Percentiles rank a stretch among this genome's conserved stretches.
phyloP scores from a whole-genome alignment of 2,329 filamentous ascomycete species.

The Penicillium sp. region DNA sequence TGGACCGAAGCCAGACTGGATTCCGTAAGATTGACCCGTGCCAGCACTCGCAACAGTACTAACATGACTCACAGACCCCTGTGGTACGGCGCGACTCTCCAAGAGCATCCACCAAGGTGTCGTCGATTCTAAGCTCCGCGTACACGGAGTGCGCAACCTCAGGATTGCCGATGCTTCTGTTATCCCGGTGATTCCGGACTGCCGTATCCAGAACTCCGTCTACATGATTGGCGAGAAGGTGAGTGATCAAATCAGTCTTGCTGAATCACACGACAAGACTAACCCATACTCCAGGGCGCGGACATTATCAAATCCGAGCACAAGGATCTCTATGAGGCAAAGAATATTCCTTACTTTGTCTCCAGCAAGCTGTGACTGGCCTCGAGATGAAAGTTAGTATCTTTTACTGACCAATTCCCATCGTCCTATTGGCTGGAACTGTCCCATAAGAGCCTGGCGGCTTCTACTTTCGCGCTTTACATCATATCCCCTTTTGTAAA shows the following conservation, averaged over 20 bases:
- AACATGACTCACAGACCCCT: conserved; percentile 38
- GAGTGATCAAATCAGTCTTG: neutral
- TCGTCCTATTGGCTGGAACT: too few species aligned
- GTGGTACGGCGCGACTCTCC: conserved; percentile 56
- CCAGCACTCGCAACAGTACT: neutral
- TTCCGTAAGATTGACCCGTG: conserved; percentile 28
- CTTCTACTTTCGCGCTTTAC: too few species aligned
- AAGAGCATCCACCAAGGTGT: conserved; percentile 55
- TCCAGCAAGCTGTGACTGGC: conserved; percentile 16
- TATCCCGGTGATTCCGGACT: conserved; percentile 57
- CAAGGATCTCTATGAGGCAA: conserved; percentile 24
- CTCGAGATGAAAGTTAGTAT: neutral
- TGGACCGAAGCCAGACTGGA: conserved; percentile 59
- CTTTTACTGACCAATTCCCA: too few species aligned
- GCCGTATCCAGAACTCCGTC: conserved; percentile 28
- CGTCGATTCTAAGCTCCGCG: conserved; percentile 53
- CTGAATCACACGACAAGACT: neutral
- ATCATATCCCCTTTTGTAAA: too few species aligned
- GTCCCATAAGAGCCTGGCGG: too few species aligned
- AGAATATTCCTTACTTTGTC: conserved; percentile 23
- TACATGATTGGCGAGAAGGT: conserved; percentile 61
- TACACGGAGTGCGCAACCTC: conserved; percentile 56
- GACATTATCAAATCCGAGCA: conserved; percentile 30
- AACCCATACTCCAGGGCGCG: conserved; percentile 21
- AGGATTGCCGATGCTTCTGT: conserved; percentile 59